Conservation (phyloP, 1,284 basidiomycete genomes). For the Phlebopus sp. region DNA sequence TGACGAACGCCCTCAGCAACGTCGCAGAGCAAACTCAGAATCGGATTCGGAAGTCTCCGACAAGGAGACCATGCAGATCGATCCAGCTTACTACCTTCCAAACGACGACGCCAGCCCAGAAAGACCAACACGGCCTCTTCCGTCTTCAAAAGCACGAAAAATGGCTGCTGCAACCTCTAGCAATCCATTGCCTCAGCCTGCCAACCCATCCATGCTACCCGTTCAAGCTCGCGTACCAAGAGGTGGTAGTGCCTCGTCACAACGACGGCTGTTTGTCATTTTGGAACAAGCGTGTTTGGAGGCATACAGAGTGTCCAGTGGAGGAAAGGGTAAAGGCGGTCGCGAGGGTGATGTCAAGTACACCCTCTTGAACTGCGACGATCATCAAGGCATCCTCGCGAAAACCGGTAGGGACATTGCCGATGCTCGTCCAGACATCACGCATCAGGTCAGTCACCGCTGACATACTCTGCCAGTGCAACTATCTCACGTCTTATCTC, state of each 20-base stretch:
- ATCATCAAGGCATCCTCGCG: slow-evolving; percentile 97
- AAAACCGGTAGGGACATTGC: slow-evolving; percentile 98
- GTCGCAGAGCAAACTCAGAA: slow-evolving; percentile 21
- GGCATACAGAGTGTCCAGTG: slow-evolving; percentile 83
- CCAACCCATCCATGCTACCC: slow-evolving; percentile 79
- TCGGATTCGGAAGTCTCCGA: slow-evolving; percentile 35
- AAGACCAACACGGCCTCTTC: slow-evolving; percentile 48
- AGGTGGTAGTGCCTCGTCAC: slow-evolving; percentile 53
- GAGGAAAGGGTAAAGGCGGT: slow-evolving; percentile 50
- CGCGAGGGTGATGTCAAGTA: slow-evolving; percentile 87
- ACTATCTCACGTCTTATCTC: slow-evolving; percentile 2
- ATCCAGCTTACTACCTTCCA: slow-evolving; percentile 11
- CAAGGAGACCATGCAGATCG: slow-evolving; percentile 28
- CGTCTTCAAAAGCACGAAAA: slow-evolving; percentile 46
- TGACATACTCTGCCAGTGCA: slow-evolving; percentile 1
- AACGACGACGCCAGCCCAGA: slow-evolving; percentile 27
- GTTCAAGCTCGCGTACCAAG: slow-evolving; percentile 78
- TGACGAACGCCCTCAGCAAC: slow-evolving; percentile 26
- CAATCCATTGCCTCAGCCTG: slow-evolving; percentile 40
- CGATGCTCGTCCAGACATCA: slow-evolving; percentile 97
- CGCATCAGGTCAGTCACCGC: slow-evolving; percentile 77
- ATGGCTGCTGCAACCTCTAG: slow-evolving; percentile 29
- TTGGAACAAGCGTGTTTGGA: slow-evolving; percentile 94
- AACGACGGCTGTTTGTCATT: slow-evolving; percentile 83
- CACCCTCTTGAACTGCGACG: slow-evolving; percentile 96